A percentile compares a stretch with the other conserved stretches of the same genome.
Evolutionary conservation across 441 rosid genomes (phyloP).

Genomic region (Gossypium lobatum): DNA sequence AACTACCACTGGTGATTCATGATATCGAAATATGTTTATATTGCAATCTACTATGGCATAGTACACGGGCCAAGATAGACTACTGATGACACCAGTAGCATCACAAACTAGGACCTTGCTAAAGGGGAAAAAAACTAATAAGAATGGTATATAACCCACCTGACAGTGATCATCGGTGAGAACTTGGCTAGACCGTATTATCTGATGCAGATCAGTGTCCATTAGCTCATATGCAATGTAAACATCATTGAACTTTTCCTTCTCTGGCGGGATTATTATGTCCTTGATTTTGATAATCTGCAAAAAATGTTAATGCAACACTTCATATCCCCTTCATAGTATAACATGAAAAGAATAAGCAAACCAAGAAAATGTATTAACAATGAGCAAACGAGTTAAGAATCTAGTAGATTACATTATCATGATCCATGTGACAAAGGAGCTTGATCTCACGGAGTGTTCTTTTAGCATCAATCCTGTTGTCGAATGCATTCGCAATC

Average conservation of each 20-base stretch:
- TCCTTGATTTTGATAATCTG: constrained; percentile 63
- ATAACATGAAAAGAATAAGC: background rate
- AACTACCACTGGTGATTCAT: background rate
- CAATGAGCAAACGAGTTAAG: background rate
- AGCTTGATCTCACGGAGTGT: constrained; percentile 3
- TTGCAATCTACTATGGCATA: background rate
- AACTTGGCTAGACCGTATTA: constrained; percentile 51
- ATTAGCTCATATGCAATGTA: constrained; percentile 56
- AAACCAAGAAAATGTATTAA: background rate
- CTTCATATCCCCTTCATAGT: constrained; percentile 5
- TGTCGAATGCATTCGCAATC: constrained; percentile 3
- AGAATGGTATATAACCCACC: constrained; percentile 17
- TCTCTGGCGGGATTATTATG: constrained; percentile 50
- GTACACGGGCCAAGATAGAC: background rate
- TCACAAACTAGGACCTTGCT: background rate
- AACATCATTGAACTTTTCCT: constrained; percentile 54
- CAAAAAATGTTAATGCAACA: constrained; percentile 5
- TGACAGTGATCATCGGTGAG: constrained; percentile 59
- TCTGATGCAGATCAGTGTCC: constrained; percentile 67
- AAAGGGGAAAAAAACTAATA: background rate
- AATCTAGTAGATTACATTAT: constrained; percentile 19
- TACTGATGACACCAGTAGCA: background rate
- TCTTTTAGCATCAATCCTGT: constrained; percentile 1
- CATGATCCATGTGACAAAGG: constrained; percentile 7
- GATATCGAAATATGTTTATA: background rate